Percentiles rank a stretch among this genome's conserved stretches.
Conservation (phyloP, 2,329 filamentous ascomycete species). For the Colletotrichum tropicale region DNA sequence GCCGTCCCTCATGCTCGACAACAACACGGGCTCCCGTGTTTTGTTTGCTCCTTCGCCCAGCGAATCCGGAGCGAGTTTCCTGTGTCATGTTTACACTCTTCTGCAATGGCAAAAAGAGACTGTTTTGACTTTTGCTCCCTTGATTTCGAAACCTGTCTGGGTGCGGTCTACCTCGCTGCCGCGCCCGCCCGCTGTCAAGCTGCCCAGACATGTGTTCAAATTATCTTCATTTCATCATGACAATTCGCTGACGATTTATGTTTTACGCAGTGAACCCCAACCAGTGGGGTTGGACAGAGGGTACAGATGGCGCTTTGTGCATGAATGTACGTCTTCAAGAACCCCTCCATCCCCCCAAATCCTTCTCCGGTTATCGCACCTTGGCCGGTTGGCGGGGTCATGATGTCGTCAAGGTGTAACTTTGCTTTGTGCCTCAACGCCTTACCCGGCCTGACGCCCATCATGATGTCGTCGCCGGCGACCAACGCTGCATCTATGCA, state of each 20-base stretch:
- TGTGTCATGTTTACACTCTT: neutral
- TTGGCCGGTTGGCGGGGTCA: constrained; percentile 1
- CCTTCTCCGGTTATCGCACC: neutral
- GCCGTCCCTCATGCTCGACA: neutral
- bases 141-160: constrained; percentile 12
- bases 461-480: neutral
- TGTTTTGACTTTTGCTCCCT: constrained; percentile 13
- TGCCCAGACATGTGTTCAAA: neutral
- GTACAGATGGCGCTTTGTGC: constrained; percentile 46
- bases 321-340: constrained; percentile 51
- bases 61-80: neutral
- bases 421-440: neutral
- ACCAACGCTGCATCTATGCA: neutral
- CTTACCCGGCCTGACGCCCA: neutral
- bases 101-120: neutral
- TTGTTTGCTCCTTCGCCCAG: neutral
- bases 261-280: constrained; percentile 55
- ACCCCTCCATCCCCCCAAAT: neutral
- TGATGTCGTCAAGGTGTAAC: neutral
- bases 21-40: constrained; percentile 9
- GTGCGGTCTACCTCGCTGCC: neutral
- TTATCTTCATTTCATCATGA: neutral
- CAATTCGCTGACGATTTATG: constrained; percentile 5
- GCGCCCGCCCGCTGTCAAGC: neutral
- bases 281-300: constrained; percentile 53